Evolutionary conservation across 495 filamentous ascomycete species (phyloP).

Genomic region (Clavariopsis aquatica): DNA sequence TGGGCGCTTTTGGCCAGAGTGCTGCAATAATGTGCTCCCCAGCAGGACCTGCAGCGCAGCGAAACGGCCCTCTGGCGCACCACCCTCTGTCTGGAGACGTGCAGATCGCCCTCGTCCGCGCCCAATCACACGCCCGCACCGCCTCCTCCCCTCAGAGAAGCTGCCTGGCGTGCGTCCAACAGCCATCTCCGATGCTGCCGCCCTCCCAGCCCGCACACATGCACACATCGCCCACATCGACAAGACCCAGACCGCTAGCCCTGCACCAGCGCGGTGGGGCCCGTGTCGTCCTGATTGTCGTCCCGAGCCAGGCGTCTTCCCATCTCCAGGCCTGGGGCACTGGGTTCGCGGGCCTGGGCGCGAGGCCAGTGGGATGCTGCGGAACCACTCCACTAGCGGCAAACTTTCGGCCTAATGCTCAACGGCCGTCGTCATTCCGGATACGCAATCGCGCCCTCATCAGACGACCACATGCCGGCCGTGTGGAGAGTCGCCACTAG

Average conservation of each 20-base stretch:
- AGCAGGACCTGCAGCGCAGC: constrained; percentile 26
- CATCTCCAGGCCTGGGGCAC: constrained; percentile 31
- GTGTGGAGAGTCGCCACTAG: constrained; percentile 24
- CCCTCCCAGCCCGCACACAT: not conserved
- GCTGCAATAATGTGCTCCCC: not conserved
- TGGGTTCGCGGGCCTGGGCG: constrained; percentile 14
- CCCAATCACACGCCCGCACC: constrained; percentile 17
- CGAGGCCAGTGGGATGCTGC: constrained; percentile 15
- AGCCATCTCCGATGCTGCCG: constrained; percentile 4
- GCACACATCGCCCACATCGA: constrained; percentile 12
- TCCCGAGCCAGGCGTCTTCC: constrained; percentile 21
- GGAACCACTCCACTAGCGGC: constrained; percentile 5
- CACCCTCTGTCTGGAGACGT: constrained; percentile 12
- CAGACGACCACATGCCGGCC: constrained; percentile 13
- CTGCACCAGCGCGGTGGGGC: constrained; percentile 25
- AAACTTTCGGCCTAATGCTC: not conserved
- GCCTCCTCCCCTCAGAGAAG: not conserved
- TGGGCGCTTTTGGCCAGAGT: not conserved
- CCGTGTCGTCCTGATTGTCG: constrained; percentile 6
- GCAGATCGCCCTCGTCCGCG: constrained; percentile 23
- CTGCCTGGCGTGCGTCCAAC: constrained; percentile 9
- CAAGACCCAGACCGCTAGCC: constrained; percentile 29
- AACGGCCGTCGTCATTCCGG: constrained; percentile 18
- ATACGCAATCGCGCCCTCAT: constrained; percentile 5
- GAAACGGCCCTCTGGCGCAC: constrained; percentile 12